phyloP scores from a whole-genome alignment of 768 basidiomycete species.

The Lactarius hatsudake region DNA sequence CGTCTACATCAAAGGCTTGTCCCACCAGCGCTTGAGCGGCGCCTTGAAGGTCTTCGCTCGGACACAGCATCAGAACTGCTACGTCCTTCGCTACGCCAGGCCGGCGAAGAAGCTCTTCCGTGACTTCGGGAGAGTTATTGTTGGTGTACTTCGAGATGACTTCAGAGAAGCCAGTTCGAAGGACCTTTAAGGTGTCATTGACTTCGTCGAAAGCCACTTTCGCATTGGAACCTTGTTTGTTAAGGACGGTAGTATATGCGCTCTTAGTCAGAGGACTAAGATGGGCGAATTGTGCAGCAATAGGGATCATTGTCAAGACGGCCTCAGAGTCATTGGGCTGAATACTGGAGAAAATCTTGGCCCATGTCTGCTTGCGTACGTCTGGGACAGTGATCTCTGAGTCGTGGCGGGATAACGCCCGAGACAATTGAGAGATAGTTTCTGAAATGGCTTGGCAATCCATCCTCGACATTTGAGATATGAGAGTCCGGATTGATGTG shows the following conservation, averaged over 20 bases:
- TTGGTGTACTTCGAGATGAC: constrained; percentile 65
- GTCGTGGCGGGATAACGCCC: constrained; percentile 39
- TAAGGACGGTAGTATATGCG: constrained; percentile 45
- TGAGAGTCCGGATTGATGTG: constrained; percentile 41
- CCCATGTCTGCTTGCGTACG: constrained; percentile 67
- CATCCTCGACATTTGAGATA: constrained; percentile 34
- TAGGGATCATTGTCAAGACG: constrained; percentile 54
- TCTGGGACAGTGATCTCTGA: constrained; percentile 36
- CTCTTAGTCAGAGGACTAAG: constrained; percentile 57
- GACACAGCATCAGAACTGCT: constrained; percentile 76
- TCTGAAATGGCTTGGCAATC: constrained; percentile 37
- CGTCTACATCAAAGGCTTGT: constrained; percentile 86
- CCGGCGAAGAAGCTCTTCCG: constrained; percentile 53
- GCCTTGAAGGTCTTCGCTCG: constrained; percentile 67
- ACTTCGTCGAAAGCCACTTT: constrained; percentile 48
- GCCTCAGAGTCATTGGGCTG: constrained; percentile 57
- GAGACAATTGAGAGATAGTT: constrained; percentile 36
- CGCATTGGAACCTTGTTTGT: constrained; percentile 31
- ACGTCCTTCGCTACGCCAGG: constrained; percentile 58
- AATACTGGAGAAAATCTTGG: constrained; percentile 56
- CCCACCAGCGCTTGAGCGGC: constrained; percentile 79
- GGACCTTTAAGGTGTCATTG: constrained; percentile 55
- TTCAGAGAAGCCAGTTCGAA: constrained; percentile 62
- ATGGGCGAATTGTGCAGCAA: constrained; percentile 60
- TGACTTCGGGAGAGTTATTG: constrained; percentile 49